phyloP scores from a whole-genome alignment of 352 stramenopile species.

The Phytopythium aichiense region DNA sequence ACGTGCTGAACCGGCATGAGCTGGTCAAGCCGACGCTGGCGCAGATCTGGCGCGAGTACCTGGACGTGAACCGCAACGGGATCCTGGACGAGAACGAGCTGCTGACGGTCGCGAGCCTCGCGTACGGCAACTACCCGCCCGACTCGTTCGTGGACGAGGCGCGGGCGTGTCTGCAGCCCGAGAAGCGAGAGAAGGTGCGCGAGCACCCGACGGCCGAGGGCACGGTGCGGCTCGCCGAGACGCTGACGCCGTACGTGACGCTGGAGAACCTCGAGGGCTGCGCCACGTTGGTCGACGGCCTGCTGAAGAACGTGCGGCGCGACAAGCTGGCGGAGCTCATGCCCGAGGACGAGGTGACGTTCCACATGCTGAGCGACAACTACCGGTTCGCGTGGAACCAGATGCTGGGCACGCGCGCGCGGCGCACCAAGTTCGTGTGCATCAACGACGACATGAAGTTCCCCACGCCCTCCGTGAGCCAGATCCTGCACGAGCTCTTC shows the following conservation, averaged over 20 bases:
- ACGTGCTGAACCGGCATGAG: slow-evolving; percentile 87
- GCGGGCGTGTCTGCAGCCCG: slow-evolving; percentile 59
- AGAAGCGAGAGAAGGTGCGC: slow-evolving; percentile 70
- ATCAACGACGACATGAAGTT: slow-evolving; percentile 96
- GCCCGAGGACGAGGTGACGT: slow-evolving; percentile 87
- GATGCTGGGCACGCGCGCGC: slow-evolving; percentile 89
- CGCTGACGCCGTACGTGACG: slow-evolving; percentile 67
- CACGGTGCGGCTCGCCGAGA: slow-evolving; percentile 65
- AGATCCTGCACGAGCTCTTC: slow-evolving; percentile 92
- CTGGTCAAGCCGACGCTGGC: slow-evolving; percentile 64
- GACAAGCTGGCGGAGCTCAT: slow-evolving; percentile 62
- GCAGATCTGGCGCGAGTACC: slow-evolving; percentile 81
- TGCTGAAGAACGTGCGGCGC: slow-evolving; percentile 67
- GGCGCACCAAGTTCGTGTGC: slow-evolving; percentile 94
- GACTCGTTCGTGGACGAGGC: slow-evolving; percentile 67
- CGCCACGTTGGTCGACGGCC: slow-evolving; percentile 32
- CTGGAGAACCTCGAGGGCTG: slow-evolving; percentile 57
- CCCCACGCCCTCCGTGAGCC: slow-evolving; percentile 69
- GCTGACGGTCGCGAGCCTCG: slow-evolving; percentile 83
- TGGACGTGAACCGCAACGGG: slow-evolving; percentile 90
- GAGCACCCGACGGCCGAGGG: slow-evolving; percentile 54
- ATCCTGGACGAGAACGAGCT: slow-evolving; percentile 90
- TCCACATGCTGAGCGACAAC: slow-evolving; percentile 95
- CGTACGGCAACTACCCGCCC: slow-evolving; percentile 60
- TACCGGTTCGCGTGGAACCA: slow-evolving; percentile 87